Evolutionary conservation across 2,329 filamentous ascomycete genomes (phyloP).

Genomic region (Zarea fungicola): DNA sequence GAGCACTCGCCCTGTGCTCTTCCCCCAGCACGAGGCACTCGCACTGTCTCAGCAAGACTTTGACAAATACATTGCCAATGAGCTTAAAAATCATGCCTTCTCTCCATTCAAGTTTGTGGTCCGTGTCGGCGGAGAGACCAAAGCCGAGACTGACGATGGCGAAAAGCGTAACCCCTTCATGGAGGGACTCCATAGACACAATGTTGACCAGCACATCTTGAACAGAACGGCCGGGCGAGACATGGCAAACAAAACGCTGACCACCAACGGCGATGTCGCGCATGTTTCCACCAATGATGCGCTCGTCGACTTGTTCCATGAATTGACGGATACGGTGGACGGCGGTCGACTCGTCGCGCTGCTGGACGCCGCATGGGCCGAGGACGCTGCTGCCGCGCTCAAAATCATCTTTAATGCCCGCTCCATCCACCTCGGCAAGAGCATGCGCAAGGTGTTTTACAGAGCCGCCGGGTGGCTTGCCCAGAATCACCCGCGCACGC

Average conservation of each 20-base stretch:
- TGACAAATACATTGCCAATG: conserved; percentile 25
- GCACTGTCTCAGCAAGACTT: conserved; percentile 28
- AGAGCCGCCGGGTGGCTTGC: conserved; percentile 51
- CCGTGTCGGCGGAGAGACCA: not conserved
- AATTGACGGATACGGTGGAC: conserved; percentile 39
- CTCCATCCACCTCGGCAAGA: conserved; percentile 57
- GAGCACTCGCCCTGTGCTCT: conserved; percentile 32
- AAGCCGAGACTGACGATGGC: not conserved
- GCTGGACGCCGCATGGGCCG: conserved; percentile 44
- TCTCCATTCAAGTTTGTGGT: conserved; percentile 6
- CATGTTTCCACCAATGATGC: conserved; percentile 39
- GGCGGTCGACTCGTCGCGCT: conserved; percentile 33
- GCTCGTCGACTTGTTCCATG: conserved; percentile 50
- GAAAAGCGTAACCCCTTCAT: conserved; percentile 27
- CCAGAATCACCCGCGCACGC: conserved; percentile 47
- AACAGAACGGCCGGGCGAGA: not conserved
- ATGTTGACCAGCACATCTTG: conserved; percentile 3
- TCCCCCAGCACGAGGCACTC: conserved; percentile 33
- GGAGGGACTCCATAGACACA: conserved; percentile 23
- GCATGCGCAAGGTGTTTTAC: conserved; percentile 43
- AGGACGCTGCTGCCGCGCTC: conserved; percentile 43
- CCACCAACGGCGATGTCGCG: conserved; percentile 46
- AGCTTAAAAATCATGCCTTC: conserved; percentile 20
- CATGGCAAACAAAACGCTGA: conserved; percentile 43
- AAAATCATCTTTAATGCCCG: conserved; percentile 57